Conservation (phyloP, 805 yeast genomes). For the Gaillardinia entomophila region DNA sequence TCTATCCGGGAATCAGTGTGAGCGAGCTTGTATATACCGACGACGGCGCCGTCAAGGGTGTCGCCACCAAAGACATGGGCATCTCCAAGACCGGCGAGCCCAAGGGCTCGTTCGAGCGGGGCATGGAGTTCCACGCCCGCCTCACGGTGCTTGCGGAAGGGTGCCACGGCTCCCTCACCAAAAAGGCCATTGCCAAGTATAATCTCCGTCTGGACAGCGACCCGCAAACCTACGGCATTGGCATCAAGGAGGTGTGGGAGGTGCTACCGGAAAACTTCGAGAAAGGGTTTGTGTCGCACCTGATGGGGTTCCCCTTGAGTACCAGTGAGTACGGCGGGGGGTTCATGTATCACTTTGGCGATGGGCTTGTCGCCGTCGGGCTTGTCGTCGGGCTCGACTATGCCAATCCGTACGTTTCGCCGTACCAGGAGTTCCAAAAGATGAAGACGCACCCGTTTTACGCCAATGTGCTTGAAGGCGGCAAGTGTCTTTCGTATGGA, state of each 20-base stretch:
- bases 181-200: constrained; percentile 65
- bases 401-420: constrained; percentile 90
- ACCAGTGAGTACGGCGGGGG: constrained; percentile 90
- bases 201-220: constrained; percentile 58
- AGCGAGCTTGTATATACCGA: constrained; percentile 63
- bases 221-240: constrained; percentile 92
- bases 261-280: constrained; percentile 77
- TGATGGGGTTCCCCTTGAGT: constrained; percentile 82
- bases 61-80: constrained; percentile 94
- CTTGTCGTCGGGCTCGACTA: constrained; percentile 94
- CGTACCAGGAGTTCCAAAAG: constrained; percentile 91
- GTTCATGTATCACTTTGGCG: constrained; percentile 95
- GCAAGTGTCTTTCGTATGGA: constrained; percentile 88
- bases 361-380: constrained; percentile 86
- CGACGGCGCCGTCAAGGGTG: constrained; percentile 67
- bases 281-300: constrained; percentile 76
- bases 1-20: constrained; percentile 87
- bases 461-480: constrained; percentile 68
- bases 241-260: constrained; percentile 97
- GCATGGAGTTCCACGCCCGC: constrained; percentile 94
- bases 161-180: constrained; percentile 93
- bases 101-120: constrained; percentile 82
- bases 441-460: constrained; percentile 92
- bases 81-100: constrained; percentile 70
- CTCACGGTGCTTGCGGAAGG: constrained; percentile 92